A percentile compares a stretch with the other conserved stretches of the same genome.
phyloP scores from a whole-genome alignment of 495 filamentous ascomycete genomes.

The Trypethelium eluteriae region DNA sequence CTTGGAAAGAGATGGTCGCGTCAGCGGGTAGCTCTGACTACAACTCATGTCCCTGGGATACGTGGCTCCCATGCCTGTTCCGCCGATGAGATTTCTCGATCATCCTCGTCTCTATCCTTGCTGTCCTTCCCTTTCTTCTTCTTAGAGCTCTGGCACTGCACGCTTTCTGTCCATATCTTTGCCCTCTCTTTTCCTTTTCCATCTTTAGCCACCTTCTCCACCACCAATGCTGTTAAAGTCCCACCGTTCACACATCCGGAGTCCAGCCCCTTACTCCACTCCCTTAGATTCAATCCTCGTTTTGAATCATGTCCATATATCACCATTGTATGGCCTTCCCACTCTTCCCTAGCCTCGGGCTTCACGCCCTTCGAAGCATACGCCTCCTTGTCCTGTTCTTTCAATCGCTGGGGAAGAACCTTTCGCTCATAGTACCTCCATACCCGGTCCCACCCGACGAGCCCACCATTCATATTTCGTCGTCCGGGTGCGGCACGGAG shows the following conservation, averaged over 20 bases:
- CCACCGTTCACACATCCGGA: conserved; percentile 70
- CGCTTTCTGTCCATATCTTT: conserved; percentile 6
- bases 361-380: not conserved
- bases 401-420: not conserved
- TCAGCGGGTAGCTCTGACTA: not conserved
- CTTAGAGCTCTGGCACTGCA: not conserved
- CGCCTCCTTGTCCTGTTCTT: not conserved
- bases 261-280: conserved; percentile 79
- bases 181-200: conserved; percentile 32
- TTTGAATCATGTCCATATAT: conserved; percentile 84
- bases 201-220: conserved; percentile 33
- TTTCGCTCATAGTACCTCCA: conserved; percentile 6
- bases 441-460: not conserved
- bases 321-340: conserved; percentile 46
- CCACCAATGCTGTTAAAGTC: conserved; percentile 64
- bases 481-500: conserved; percentile 26
- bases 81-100: not conserved
- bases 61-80: conserved; percentile 7
- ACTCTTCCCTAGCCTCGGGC: conserved; percentile 17
- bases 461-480: conserved; percentile 52
- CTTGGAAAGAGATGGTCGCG: not conserved
- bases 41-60: not conserved
- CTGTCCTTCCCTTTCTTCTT: not conserved
- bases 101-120: not conserved
- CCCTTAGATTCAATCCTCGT: conserved; percentile 54